Evolutionary conservation across 1,139 yeast genomes (phyloP).

Genomic region (Scheffersomyces titani): DNA sequence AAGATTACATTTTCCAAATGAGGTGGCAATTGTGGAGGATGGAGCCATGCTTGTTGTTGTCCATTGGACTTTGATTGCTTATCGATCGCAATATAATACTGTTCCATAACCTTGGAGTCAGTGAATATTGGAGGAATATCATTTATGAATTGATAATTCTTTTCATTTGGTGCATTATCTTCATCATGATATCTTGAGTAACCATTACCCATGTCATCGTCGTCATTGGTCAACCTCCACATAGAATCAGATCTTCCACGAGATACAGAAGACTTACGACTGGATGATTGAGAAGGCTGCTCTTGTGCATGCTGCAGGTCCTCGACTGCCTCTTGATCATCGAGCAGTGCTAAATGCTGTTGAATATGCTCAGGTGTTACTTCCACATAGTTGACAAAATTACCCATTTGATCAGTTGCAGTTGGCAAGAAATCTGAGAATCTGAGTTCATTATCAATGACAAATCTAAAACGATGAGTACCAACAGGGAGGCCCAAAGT

Average conservation of each 20-base stretch:
- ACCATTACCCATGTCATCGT: constrained; percentile 82
- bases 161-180: constrained; percentile 16
- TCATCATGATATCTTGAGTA: constrained; percentile 73
- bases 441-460: constrained; percentile 48
- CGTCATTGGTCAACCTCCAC: constrained; percentile 60
- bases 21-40: constrained; percentile 55
- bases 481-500: constrained; percentile 51
- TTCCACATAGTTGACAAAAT: constrained; percentile 50
- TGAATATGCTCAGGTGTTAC: constrained; percentile 46
- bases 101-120: constrained; percentile 64
- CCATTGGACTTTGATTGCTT: constrained; percentile 67
- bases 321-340: constrained; percentile 12
- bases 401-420: constrained; percentile 55
- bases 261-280: constrained; percentile 27
- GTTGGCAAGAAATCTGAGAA: constrained; percentile 50
- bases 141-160: constrained; percentile 50
- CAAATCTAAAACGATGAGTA: constrained; percentile 50
- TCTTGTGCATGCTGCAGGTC: constrained; percentile 11
- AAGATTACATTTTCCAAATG: constrained; percentile 50
- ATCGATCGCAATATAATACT: constrained; percentile 71
- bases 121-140: constrained; percentile 90
- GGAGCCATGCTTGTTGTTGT: constrained; percentile 68
- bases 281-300: constrained; percentile 4
- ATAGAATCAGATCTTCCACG: constrained; percentile 47
- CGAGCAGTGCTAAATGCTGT: constrained; percentile 20